A percentile compares a stretch with the other conserved stretches of the same genome.
These are phyloP conservation scores for Fragaria iinumae DNA, from an alignment of 306 rosid species.

Conservation along the genomic window DNA sequence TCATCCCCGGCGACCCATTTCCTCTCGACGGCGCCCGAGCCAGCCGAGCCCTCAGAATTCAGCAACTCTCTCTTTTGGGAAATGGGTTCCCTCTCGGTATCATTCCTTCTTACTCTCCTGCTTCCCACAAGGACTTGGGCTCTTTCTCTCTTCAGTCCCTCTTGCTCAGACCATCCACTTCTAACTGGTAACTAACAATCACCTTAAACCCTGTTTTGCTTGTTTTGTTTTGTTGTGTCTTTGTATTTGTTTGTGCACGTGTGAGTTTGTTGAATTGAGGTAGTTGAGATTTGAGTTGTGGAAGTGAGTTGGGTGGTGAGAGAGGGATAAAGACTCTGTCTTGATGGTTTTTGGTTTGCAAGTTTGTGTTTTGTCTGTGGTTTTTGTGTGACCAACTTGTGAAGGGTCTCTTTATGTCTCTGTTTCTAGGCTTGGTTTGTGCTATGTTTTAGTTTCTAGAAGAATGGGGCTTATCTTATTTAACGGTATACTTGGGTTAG, in stretches of 20 bases:
- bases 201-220: not conserved
- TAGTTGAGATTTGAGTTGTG: not conserved
- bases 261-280: not conserved
- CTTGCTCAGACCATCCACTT: conserved; percentile 39
- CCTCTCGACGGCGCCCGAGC: conserved; percentile 66
- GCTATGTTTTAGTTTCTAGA: not conserved
- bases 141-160: conserved; percentile 73
- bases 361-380: not conserved
- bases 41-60: conserved; percentile 57
- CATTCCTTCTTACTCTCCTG: conserved; percentile 62
- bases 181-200: conserved; percentile 42
- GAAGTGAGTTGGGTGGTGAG: not conserved
- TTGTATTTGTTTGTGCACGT: not conserved
- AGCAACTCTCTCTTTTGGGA: conserved; percentile 52
- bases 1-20: conserved; percentile 67
- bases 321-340: not conserved
- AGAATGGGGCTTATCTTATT: not conserved
- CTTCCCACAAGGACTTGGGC: conserved; percentile 52
- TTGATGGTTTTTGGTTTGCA: not conserved
- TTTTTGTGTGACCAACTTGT: not conserved
- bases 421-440: conserved; percentile 5
- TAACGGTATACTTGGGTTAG: not conserved
- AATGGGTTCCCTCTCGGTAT: conserved; percentile 49
- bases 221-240: not conserved
- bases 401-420: not conserved